A percentile compares a stretch with the other conserved stretches of the same genome.
Evolutionary conservation across 2,329 filamentous ascomycete species (phyloP).

Genomic region (Hymenoscyphus fructigenus): DNA sequence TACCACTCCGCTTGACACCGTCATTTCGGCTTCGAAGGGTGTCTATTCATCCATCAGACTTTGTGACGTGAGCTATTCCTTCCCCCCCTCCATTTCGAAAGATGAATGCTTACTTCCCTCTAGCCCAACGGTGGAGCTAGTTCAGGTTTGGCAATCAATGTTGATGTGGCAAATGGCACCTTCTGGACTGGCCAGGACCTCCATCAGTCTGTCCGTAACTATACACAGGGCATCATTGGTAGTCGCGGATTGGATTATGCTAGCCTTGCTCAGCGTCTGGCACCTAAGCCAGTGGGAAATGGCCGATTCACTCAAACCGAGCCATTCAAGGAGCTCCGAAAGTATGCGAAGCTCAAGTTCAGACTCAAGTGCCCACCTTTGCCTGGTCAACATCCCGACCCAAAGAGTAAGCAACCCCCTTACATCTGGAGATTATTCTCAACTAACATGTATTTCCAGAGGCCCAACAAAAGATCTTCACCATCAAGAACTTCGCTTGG

Average conservation of each 20-base stretch:
- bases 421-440: not conserved
- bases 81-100: constrained; percentile 11
- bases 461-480: constrained; percentile 48
- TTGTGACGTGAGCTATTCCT: constrained; percentile 51
- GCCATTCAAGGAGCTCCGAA: constrained; percentile 54
- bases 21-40: constrained; percentile 80
- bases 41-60: constrained; percentile 84
- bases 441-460: not conserved
- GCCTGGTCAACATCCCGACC: constrained; percentile 33
- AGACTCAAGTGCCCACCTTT: constrained; percentile 48
- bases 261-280: constrained; percentile 26
- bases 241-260: constrained; percentile 28
- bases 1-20: constrained; percentile 55
- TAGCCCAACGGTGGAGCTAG: constrained; percentile 32
- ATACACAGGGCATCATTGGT: constrained; percentile 23
- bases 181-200: constrained; percentile 66
- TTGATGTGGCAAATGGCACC: constrained; percentile 87
- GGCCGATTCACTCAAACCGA: constrained; percentile 41
- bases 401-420: constrained; percentile 38
- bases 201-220: constrained; percentile 36
- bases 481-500: constrained; percentile 52
- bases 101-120: constrained; percentile 1
- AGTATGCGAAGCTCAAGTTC: constrained; percentile 56
- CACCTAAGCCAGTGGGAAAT: constrained; percentile 18
- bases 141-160: constrained; percentile 73